Evolutionary conservation across 805 yeast species (phyloP).

Genomic region (Schwanniomyces vanrijiae): DNA sequence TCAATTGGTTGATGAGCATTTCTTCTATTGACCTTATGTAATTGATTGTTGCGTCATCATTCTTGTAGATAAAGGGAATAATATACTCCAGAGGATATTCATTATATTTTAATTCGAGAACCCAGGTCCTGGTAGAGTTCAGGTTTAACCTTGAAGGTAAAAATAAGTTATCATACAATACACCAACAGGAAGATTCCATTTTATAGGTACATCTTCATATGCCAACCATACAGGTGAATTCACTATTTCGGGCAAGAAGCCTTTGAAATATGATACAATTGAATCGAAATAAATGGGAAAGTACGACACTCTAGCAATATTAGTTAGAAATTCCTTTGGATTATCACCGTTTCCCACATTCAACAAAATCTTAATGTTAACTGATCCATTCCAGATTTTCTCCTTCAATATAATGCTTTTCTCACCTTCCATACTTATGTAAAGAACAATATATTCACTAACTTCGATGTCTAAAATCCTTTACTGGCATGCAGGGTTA

Average conservation of each 20-base stretch:
- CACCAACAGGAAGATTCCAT: conserved; percentile 80
- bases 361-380: conserved; percentile 40
- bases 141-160: conserved; percentile 21
- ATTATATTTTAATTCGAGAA: conserved; percentile 25
- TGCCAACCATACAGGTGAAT: conserved; percentile 59
- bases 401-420: conserved; percentile 26
- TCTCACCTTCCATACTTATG: background rate
- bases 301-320: conserved; percentile 49
- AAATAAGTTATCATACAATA: conserved; percentile 56
- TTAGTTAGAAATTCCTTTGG: conserved; percentile 16
- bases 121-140: conserved; percentile 37
- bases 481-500: background rate
- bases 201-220: conserved; percentile 60
- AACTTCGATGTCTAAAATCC: background rate
- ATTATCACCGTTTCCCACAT: conserved; percentile 14
- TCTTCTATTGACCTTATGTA: conserved; percentile 38
- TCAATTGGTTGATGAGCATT: conserved; percentile 74
- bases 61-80: conserved; percentile 26
- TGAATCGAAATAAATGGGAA: conserved; percentile 42
- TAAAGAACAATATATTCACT: background rate
- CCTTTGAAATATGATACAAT: conserved; percentile 41
- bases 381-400: conserved; percentile 57
- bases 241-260: conserved; percentile 15
- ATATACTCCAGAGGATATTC: conserved; percentile 30
- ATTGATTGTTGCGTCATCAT: conserved; percentile 11